These are phyloP conservation scores for Flaveria ramosissima DNA, from an alignment of 129 eudicot genomes.

Conservation along the genomic window DNA sequence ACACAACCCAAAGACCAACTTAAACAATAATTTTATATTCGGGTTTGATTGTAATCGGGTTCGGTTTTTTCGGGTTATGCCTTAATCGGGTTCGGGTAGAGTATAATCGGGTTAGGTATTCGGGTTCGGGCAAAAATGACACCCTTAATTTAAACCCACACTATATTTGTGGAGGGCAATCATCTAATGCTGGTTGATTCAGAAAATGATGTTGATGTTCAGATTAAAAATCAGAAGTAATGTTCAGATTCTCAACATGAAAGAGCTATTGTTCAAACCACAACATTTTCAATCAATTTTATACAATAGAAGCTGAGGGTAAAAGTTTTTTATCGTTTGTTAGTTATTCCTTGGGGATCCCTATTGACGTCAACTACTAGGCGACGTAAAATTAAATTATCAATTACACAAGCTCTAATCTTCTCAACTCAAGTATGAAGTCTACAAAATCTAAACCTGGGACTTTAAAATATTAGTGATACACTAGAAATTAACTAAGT, in stretches of 20 bases:
- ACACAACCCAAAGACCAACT: no score
- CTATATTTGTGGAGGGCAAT: no score
- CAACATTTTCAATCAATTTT: background rate
- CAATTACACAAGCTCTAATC: background rate
- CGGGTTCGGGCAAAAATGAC: no score
- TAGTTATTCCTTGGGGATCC: background rate
- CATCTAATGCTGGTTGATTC: background rate
- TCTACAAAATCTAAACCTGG: background rate
- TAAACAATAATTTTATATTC: no score
- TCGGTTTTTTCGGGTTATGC: no score
- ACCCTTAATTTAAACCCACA: no score
- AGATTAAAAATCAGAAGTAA: background rate
- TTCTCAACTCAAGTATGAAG: conserved; percentile 7
- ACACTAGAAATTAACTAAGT: conserved; percentile 11
- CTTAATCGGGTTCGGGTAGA: no score
- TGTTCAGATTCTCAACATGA: background rate
- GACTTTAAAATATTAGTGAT: background rate
- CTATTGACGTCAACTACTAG: background rate
- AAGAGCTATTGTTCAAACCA: background rate
- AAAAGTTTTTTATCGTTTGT: background rate
- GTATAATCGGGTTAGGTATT: no score
- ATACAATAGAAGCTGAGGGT: background rate
- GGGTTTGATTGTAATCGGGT: no score
- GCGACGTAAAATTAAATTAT: background rate
- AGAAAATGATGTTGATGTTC: background rate